Percentiles rank a stretch among this genome's conserved stretches.
These are phyloP conservation scores for Annulohypoxylon maeteangense DNA, from an alignment of 495 filamentous ascomycete species.

Conservation along the genomic window DNA sequence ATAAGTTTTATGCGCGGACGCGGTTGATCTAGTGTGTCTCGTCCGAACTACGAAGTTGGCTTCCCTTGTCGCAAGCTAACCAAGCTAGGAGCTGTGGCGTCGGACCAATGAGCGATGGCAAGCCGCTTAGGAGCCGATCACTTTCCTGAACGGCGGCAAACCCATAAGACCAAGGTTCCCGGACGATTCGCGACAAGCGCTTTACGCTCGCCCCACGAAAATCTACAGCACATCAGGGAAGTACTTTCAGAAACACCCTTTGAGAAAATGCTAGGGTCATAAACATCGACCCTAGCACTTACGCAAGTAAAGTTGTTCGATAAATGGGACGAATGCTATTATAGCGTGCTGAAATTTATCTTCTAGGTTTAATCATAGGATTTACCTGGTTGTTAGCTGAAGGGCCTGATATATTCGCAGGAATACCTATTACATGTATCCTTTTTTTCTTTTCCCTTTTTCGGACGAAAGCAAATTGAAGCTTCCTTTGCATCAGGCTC, in stretches of 20 bases:
- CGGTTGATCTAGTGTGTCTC: slow-evolving; percentile 36
- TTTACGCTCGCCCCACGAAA: slow-evolving; percentile 41
- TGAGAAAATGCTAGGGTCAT: slow-evolving; percentile 21
- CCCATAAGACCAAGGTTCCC: slow-evolving; percentile 32
- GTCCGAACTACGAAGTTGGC: slow-evolving; percentile 33
- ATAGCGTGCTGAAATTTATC: slow-evolving; percentile 22
- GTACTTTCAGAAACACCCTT: slow-evolving; percentile 37
- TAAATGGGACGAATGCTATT: not conserved
- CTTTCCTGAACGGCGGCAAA: slow-evolving; percentile 46
- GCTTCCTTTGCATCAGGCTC: slow-evolving; percentile 25
- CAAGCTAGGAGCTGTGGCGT: slow-evolving; percentile 10
- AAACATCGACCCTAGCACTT: slow-evolving; percentile 5
- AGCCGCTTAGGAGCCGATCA: slow-evolving; percentile 43
- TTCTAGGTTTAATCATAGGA: slow-evolving; percentile 18
- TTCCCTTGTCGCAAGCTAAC: slow-evolving; percentile 19
- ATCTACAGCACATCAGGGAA: slow-evolving; percentile 21
- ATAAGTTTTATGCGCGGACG: slow-evolving; percentile 32
- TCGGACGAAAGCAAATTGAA: slow-evolving; percentile 42
- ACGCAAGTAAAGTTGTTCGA: slow-evolving; percentile 7
- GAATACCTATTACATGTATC: slow-evolving; percentile 17
- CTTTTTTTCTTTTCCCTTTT: too few species aligned
- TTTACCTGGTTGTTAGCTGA: slow-evolving; percentile 2
- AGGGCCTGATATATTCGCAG: slow-evolving; percentile 10
- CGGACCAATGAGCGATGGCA: slow-evolving; percentile 36
- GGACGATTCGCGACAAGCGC: slow-evolving; percentile 45